phyloP scores from a whole-genome alignment of 2,329 filamentous ascomycete genomes.

The Ceratocystis ficicola region DNA sequence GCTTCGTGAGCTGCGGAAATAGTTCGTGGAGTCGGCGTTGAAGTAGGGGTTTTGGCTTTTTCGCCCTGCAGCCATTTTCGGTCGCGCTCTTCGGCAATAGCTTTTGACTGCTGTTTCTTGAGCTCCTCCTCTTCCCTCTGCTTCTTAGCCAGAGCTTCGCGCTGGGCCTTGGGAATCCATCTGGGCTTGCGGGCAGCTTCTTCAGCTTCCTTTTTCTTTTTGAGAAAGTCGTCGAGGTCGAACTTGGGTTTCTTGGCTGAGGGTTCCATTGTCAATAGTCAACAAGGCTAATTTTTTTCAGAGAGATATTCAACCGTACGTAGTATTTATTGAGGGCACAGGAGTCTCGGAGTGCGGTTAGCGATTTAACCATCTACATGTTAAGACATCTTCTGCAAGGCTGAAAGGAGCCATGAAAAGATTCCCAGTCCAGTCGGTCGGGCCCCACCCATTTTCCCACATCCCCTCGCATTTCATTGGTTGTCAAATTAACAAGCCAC shows the following conservation, averaged over 20 bases:
- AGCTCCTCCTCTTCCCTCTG: conserved; percentile 55
- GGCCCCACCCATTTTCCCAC: not conserved
- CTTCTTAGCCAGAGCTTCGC: conserved; percentile 67
- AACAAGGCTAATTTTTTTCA: not conserved
- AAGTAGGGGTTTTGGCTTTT: not conserved
- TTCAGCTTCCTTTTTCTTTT: conserved; percentile 75
- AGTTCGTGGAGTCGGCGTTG: conserved; percentile 10
- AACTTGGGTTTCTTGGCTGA: conserved; percentile 39
- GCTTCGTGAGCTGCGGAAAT: conserved; percentile 22
- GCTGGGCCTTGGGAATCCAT: conserved; percentile 71
- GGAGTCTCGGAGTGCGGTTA: not conserved
- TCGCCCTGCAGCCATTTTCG: conserved; percentile 21
- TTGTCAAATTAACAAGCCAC: not conserved
- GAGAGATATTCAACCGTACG: not conserved
- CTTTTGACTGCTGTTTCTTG: conserved; percentile 18
- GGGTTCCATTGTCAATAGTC: conserved; percentile 18
- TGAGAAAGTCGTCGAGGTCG: conserved; percentile 74
- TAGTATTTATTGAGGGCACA: not conserved
- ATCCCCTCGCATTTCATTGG: not conserved
- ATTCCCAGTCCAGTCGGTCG: not conserved
- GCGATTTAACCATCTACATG: not conserved
- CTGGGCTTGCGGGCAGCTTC: conserved; percentile 77
- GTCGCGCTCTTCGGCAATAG: conserved; percentile 19
- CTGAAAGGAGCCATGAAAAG: not conserved
- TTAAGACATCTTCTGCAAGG: not conserved